Base-by-base conservation (phyloP, 768 basidiomycete genomes). In the Suillus plorans region DNA sequence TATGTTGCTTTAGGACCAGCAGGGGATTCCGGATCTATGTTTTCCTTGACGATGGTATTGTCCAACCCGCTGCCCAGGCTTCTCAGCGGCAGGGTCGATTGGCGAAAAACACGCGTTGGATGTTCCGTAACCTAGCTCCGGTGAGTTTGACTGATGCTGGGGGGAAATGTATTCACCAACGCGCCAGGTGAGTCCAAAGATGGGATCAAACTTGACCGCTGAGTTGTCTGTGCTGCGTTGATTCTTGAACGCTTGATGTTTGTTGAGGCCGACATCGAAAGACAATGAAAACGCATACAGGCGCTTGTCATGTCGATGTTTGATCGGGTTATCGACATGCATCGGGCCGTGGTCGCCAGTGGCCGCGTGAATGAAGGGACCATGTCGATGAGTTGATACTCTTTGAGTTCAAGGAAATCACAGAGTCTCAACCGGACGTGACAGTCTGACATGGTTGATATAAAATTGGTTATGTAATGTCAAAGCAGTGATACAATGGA, bases 81-180 rank as follows among this genome's bases (percentile, higher is more conserved):
- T 62, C 69, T 34, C 74, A 73, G 50, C 72, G 72, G 47, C 62
- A 63, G n/a, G 69, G 52, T 12, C 31, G 52, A 53, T 31, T 53
- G 18, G 52, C 52, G 28, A 53, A 53, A 53, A 53, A 18, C 52
- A 53, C 52, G 52, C 52, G 52, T 34, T 34, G 28, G 5, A 10
- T 53, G 28, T 31, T 53, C 18, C 28, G 52, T 53, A 53, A 31
- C 52, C 12, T 34, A 53, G 9, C 28, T 14, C 50, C 25, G 28
- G 50, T 9, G 50, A 52, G 25, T 28, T 18, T 52, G 50, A 9
- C 25, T 28, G 50, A 52, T 52, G 2, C 22, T 7, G 14, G 14
- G 50, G 25, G 16, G 25, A 52, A 2, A 25, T 20, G 18, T 18
- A 20, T 20, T 34, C 18, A 34, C 9, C 31, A 20, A 31, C 18